Evolutionary conservation across 768 basidiomycete genomes (phyloP).

Genomic region (Amyloporia xantha): DNA sequence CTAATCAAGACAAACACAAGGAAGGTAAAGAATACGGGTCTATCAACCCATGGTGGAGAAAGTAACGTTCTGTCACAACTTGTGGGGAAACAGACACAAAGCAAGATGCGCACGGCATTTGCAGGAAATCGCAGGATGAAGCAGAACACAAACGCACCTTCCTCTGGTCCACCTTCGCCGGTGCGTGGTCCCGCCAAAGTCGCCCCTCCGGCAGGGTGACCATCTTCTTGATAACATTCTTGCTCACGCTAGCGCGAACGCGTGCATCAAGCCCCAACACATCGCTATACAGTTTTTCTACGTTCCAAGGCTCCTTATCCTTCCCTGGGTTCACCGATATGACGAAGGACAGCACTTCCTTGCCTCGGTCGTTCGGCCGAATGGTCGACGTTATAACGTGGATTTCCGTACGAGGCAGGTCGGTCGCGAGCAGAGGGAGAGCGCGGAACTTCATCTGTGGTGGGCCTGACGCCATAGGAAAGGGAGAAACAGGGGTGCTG

Average conservation of each 20-base stretch:
- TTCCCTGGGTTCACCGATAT: conserved; percentile 67
- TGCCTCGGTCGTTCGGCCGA: conserved; percentile 82
- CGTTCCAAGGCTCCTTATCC: conserved; percentile 68
- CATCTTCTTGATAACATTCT: conserved; percentile 72
- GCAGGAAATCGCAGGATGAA: neutral
- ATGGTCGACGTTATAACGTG: conserved; percentile 78
- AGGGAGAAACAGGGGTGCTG: conserved; percentile 20
- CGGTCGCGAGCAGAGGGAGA: conserved; percentile 59
- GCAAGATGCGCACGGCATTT: neutral
- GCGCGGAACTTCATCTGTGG: conserved; percentile 51
- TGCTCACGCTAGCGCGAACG: conserved; percentile 51
- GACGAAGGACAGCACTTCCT: conserved; percentile 88
- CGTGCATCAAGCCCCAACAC: conserved; percentile 82
- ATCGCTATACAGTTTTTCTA: conserved; percentile 94
- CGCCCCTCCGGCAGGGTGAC: conserved; percentile 82
- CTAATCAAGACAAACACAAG: neutral
- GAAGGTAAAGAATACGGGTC: neutral
- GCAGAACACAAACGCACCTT: conserved; percentile 52
- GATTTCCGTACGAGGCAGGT: conserved; percentile 68
- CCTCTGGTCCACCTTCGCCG: conserved; percentile 92
- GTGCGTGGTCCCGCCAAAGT: conserved; percentile 95
- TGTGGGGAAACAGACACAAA: neutral
- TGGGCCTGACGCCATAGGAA: conserved; percentile 22
- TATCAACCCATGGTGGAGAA: neutral
- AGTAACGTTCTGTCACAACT: too few relatives aligned